A percentile compares a stretch with the other conserved stretches of the same genome.
Evolutionary conservation across 306 rosid species (phyloP).

Genomic region (Neltuma alba): DNA sequence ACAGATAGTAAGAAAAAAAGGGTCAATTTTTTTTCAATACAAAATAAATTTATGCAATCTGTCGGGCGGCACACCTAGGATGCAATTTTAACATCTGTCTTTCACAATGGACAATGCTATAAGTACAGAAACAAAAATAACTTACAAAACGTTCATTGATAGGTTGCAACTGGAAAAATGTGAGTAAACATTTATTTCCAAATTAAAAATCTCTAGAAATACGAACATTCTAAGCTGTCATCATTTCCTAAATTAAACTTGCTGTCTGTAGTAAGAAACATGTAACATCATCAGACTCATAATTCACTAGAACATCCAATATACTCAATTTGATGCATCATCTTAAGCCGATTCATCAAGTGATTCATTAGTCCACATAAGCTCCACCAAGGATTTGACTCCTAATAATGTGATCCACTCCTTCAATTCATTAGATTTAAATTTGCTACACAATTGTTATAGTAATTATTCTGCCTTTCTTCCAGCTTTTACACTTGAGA

Average conservation of each 20-base stretch:
- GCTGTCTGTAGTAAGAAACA: neutral
- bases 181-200: neutral
- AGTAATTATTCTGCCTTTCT: neutral
- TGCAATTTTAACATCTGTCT: too few species aligned
- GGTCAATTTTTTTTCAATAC: neutral
- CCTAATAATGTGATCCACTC: neutral
- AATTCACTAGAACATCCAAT: neutral
- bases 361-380: too few species aligned
- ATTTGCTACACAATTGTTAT: neutral
- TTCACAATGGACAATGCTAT: too few species aligned
- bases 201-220: neutral
- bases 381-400: neutral
- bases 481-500: neutral
- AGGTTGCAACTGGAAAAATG: neutral
- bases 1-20: neutral
- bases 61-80: neutral
- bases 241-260: neutral
- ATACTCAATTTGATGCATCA: neutral
- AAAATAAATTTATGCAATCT: neutral
- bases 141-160: too few species aligned
- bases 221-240: too few species aligned
- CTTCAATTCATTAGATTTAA: neutral
- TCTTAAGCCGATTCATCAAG: neutral
- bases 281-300: neutral
- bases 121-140: too few species aligned